phyloP scores from a whole-genome alignment of 2,329 filamentous ascomycete genomes.

The Leptographium lundbergii region DNA sequence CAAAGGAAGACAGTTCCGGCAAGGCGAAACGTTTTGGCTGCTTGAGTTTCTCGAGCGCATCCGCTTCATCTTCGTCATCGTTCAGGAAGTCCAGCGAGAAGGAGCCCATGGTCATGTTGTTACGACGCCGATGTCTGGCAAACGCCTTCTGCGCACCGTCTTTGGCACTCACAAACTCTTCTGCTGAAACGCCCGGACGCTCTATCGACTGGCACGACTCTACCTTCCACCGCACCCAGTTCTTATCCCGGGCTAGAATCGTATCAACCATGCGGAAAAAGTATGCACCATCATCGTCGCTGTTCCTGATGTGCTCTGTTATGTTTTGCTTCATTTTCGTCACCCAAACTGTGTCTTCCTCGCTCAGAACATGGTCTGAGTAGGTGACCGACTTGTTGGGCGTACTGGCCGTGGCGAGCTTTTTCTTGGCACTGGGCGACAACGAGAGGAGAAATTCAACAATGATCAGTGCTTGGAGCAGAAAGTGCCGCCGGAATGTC shows the following conservation, averaged over 20 bases:
- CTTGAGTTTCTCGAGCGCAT: conserved; percentile 58
- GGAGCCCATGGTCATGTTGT: conserved; percentile 56
- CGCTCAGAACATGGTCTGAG: conserved; percentile 56
- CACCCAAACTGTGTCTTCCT: conserved; percentile 87
- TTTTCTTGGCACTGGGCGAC: conserved; percentile 69
- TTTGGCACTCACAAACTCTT: conserved; percentile 59
- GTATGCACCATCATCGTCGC: conserved; percentile 68
- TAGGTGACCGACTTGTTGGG: conserved; percentile 86
- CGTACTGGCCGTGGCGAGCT: conserved; percentile 50
- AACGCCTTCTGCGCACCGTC: conserved; percentile 52
- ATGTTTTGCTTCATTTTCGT: conserved; percentile 65
- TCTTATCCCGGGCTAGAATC: conserved; percentile 88
- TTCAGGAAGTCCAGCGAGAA: conserved; percentile 68
- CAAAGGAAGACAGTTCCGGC: conserved; percentile 58
- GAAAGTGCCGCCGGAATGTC: conserved; percentile 83
- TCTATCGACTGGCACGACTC: conserved; percentile 86
- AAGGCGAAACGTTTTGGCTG: conserved; percentile 49
- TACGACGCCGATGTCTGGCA: conserved; percentile 56
- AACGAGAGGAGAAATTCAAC: conserved; percentile 93
- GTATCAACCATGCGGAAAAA: conserved; percentile 97
- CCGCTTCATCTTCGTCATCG: conserved; percentile 40
- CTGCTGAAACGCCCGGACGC: conserved; percentile 54
- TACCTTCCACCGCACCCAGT: conserved; percentile 98
- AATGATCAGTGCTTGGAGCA: conserved; percentile 89
- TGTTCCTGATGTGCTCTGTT: conserved; percentile 69